A percentile compares a stretch with the other conserved stretches of the same genome.
These are phyloP conservation scores for Plasmodium coatneyi DNA, from an alignment of 169 alveolate species.

Conservation along the genomic window DNA sequence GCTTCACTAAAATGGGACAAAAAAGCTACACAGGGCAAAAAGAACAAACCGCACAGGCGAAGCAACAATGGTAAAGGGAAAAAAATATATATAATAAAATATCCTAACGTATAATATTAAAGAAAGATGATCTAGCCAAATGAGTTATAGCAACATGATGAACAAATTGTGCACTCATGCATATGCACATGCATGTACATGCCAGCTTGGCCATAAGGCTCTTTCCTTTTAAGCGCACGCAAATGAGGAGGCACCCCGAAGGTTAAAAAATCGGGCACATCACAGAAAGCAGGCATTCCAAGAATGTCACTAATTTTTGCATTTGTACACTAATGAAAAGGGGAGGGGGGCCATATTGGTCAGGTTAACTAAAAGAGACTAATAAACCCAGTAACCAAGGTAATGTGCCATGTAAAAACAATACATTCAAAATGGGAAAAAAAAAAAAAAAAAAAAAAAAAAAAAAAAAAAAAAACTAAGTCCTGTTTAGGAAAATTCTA, in stretches of 20 bases:
- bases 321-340: neutral
- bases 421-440: neutral
- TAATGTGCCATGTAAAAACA: neutral
- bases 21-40: neutral
- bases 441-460: slow-evolving; percentile 7
- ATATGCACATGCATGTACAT: neutral
- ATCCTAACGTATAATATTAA: neutral
- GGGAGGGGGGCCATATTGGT: neutral
- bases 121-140: neutral
- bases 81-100: neutral
- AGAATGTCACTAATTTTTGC: neutral
- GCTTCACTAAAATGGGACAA: neutral
- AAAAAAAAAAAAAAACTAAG: neutral
- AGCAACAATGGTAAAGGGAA: neutral
- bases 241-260: neutral
- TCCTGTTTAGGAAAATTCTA: neutral
- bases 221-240: neutral
- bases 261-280: neutral
- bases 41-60: neutral
- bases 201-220: neutral
- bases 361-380: neutral
- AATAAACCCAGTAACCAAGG: neutral
- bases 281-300: neutral
- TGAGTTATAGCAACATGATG: neutral
- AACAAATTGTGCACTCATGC: neutral